These are phyloP conservation scores for Fusarium oligoseptatum DNA, from an alignment of 2,329 filamentous ascomycete genomes.

Conservation along the genomic window DNA sequence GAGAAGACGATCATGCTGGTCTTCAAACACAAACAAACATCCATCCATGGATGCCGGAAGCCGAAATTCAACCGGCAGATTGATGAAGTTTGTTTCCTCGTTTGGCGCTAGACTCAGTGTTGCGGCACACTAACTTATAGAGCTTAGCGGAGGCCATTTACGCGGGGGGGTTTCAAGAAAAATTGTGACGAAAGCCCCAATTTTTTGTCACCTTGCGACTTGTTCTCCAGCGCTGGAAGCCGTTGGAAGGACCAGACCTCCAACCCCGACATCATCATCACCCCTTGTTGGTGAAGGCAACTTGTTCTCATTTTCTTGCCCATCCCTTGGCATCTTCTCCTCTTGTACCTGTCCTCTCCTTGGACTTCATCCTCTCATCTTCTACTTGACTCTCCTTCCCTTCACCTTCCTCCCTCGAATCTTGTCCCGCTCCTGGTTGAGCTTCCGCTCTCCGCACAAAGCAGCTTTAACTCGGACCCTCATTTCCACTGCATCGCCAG, in stretches of 20 bases:
- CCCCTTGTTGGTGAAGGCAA: conserved; percentile 35
- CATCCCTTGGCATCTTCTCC: conserved; percentile 10
- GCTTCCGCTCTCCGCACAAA: conserved; percentile 39
- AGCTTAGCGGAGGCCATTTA: conserved; percentile 37
- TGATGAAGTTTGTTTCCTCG: conserved; percentile 22
- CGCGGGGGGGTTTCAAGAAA: conserved; percentile 47
- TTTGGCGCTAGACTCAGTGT: conserved; percentile 35
- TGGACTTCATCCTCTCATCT: conserved; percentile 16
- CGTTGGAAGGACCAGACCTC: conserved; percentile 44
- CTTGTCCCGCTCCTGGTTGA: conserved; percentile 31
- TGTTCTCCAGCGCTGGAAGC: conserved; percentile 40
- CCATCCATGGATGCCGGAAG: conserved; percentile 22
- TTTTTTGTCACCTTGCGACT: conserved; percentile 44
- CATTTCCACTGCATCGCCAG: conserved; percentile 37
- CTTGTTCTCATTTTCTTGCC: conserved; percentile 7
- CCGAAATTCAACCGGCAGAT: conserved; percentile 41
- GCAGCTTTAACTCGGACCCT: conserved; percentile 35
- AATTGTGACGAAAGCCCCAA: conserved; percentile 50
- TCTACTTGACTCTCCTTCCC: conserved; percentile 28
- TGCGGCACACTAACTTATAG: conserved; percentile 17
- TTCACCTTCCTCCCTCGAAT: conserved; percentile 13
- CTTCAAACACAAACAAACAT: neutral
- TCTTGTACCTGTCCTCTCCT: neutral
- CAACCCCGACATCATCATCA: conserved; percentile 43
- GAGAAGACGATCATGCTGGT: neutral